phyloP scores from a whole-genome alignment of 225 moss, liverwort and hornwort genomes.

The Climacium dendroides region DNA sequence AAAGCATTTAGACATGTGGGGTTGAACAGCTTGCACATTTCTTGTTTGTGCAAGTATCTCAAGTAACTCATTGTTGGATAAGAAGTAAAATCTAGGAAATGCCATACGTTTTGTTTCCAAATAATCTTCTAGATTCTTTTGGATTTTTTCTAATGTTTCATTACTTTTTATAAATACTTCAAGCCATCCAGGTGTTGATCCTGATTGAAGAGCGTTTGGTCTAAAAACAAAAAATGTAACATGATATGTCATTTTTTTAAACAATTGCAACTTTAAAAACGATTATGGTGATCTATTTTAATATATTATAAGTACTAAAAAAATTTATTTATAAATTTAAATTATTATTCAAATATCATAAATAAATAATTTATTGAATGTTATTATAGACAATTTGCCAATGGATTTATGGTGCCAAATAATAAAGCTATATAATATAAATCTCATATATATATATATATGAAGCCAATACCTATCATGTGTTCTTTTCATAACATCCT shows the following conservation, averaged over 20 bases:
- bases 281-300: neutral
- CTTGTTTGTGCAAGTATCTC: conserved; percentile 93
- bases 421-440: no score
- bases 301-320: accelerated
- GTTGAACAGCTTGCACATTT: conserved; percentile 90
- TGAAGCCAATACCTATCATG: conserved; percentile 44
- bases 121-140: conserved; percentile 91
- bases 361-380: no score
- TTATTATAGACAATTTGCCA: no score
- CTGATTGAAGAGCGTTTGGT: conserved; percentile 86
- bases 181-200: conserved; percentile 79
- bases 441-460: neutral
- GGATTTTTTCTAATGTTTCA: conserved; percentile 90
- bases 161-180: conserved; percentile 70
- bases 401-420: no score
- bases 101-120: conserved; percentile 98
- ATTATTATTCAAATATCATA: no score
- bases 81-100: conserved; percentile 86
- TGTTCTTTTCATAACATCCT: conserved; percentile 88
- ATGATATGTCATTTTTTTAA: no score
- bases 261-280: accelerated
- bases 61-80: conserved; percentile 80
- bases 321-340: accelerated
- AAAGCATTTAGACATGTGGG: conserved; percentile 94
- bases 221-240: neutral